These are phyloP conservation scores for Harringtonia lauricola DNA, from an alignment of 2,329 filamentous ascomycete species.

Conservation along the genomic window DNA sequence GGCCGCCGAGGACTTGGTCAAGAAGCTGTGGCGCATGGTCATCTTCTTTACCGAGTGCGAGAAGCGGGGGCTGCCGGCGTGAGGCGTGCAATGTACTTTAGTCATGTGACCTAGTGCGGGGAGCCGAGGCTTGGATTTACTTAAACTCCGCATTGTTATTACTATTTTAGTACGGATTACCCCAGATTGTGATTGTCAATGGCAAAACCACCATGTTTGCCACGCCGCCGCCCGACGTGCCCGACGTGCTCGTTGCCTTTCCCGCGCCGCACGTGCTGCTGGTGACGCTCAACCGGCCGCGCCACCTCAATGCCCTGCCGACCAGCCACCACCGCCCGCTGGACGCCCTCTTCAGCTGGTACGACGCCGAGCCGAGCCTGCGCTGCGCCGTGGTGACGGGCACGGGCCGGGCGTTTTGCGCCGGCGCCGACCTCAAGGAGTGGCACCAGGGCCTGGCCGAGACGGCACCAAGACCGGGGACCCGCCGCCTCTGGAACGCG, in stretches of 20 bases:
- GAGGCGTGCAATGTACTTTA: too few relatives aligned
- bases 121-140: background rate
- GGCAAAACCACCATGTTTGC: conserved; percentile 14
- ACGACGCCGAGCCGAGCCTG: conserved; percentile 49
- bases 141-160: too few relatives aligned
- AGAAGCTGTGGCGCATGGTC: conserved; percentile 96
- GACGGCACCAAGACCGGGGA: conserved; percentile 2
- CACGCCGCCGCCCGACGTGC: conserved; percentile 28
- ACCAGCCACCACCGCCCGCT: conserved; percentile 36
- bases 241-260: conserved; percentile 32
- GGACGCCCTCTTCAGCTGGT: conserved; percentile 38
- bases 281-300: conserved; percentile 47
- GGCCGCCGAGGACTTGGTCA: conserved; percentile 85
- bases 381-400: conserved; percentile 55
- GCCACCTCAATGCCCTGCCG: conserved; percentile 46
- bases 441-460: conserved; percentile 32
- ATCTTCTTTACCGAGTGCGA: conserved; percentile 96
- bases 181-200: background rate
- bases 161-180: too few relatives aligned
- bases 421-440: conserved; percentile 58
- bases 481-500: conserved; percentile 19
- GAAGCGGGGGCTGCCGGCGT: conserved; percentile 72
- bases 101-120: too few relatives aligned
- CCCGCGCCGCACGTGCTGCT: conserved; percentile 44
- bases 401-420: conserved; percentile 53